Base-by-base conservation (phyloP, 352 stramenopile genomes). In the Globisporangium abappressorium region DNA sequence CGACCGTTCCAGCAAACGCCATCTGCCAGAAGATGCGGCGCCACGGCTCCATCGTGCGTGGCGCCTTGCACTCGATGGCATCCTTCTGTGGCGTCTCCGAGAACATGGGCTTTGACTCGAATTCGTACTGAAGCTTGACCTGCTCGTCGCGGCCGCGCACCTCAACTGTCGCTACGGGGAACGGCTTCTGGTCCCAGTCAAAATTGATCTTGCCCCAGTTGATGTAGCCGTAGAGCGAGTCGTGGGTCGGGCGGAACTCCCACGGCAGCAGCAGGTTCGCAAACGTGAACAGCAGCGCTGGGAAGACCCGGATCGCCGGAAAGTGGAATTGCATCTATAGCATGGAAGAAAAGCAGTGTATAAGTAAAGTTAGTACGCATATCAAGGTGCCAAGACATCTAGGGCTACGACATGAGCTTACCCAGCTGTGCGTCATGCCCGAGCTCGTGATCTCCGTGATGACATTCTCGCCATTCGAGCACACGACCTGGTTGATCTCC, bases 151-250 rank as follows among this genome's bases (percentile, higher is more conserved):
- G 72, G 49, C 84, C 84, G 51, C 80, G 81, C 3, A 85, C 77
- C 57, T 78, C 73, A 28, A 94, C 84, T 11, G 79, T 79, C 2
- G 86, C 86, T 3, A 92, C 64, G 3, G 85, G 82, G 57, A 87
- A 65, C 0, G 78, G 69, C 66, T 78, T 65, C 59, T 55, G 64
- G 2, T 85, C 65, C 89, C 90, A 98, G 78, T 98, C 92, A 64
- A 98, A 89, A 34, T 97, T 86, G 51, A 98, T 86, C 57, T 95
- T 90, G n/a, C 87, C 94, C 85, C 95, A 97, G 75, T 98, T 98
- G 28, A 97, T 71, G 53, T 90, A 89, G 28, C 93, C 87, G 61
- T 94, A 97, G 69, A 90, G 95, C 54, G 84, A 68, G 61, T 89
- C 68, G 47, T 84, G 66, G 12, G 76, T 55, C 15, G 83, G 75